Conservation (phyloP, 2,329 filamentous ascomycete species). For the Boeremia lycopersici region DNA sequence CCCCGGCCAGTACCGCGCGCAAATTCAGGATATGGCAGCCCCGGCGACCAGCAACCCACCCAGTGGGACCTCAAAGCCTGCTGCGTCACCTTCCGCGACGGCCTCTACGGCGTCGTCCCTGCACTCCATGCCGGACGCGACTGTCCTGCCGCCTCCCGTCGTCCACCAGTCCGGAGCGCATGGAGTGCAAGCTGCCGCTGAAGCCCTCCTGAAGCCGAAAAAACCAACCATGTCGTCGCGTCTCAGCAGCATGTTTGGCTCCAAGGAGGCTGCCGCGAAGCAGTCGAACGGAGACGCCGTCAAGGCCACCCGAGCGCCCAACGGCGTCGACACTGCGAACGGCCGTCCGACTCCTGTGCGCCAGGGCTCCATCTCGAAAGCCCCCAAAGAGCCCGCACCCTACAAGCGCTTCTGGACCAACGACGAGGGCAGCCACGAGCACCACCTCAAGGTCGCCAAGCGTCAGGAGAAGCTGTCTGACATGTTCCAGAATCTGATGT, state of each 20-base stretch:
- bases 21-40: conserved; percentile 40
- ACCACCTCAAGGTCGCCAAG: conserved; percentile 86
- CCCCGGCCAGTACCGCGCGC: conserved; percentile 20
- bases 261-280: conserved; percentile 31
- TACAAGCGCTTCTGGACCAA: conserved; percentile 62
- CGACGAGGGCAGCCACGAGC: conserved; percentile 76
- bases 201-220: conserved; percentile 42
- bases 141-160: conserved; percentile 37
- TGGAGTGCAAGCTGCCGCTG: conserved; percentile 39
- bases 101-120: conserved; percentile 47
- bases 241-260: conserved; percentile 50
- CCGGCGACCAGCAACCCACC: conserved; percentile 36
- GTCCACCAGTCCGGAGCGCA: conserved; percentile 33
- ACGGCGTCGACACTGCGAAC: conserved; percentile 30
- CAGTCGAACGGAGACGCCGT: conserved; percentile 39
- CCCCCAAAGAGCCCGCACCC: conserved; percentile 39
- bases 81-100: conserved; percentile 41
- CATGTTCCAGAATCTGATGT: conserved; percentile 84
- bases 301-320: conserved; percentile 30
- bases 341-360: conserved; percentile 39
- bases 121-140: conserved; percentile 45
- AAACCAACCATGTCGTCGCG: conserved; percentile 53
- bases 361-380: conserved; percentile 28
- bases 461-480: conserved; percentile 94
- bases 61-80: conserved; percentile 34